Evolutionary conservation across 2,329 filamentous ascomycete species (phyloP), one percentile per base, ranked within the genome.

Genomic region (Teratosphaeria destructans): DNA sequence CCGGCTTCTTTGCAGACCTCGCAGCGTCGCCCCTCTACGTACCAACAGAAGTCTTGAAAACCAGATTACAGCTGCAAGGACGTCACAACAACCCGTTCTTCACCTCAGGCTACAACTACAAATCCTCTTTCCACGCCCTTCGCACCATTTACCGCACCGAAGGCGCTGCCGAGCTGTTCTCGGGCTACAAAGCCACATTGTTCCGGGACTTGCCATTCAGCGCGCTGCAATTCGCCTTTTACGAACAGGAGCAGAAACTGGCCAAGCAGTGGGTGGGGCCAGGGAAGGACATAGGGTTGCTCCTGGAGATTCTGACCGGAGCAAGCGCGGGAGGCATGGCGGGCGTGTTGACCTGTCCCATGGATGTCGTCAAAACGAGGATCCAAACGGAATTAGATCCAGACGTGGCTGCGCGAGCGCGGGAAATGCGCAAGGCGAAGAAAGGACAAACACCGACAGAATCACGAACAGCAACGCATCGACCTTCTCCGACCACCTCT

Each of bases 341-440:
- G 1, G 94, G 94, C 57, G 89, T 95, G 7, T 85, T 99, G 14
- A 99, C 94, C 1, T 97, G 94, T 69, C 94, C 94, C 1, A 83
- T 99, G 63, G 94, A 99, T 70, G 94, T 99, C 5, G 93, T 99
- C 62, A 99, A 99, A 77, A 99, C 94, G 0, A 83, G 94, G 58
- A 87, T 96, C 37, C 95, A 99, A 74, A 99, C 94, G 0, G 94
- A 99, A 73, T 83, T 95, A 57, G 85, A 85, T 63, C 80, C 81
- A 0, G 76, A 77, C 8, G 66, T 74, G 5, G 69, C 73, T 4
- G 66, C 72, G 1, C 67, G 69, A 19, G 69, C 70, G 14, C 63
- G 65, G 37, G 58, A 62, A 53, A 61, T 57, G 58, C 59, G 59
- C 19, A 59, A 62, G 39, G 57, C 29, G 53, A 65, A 62, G 58